phyloP scores from a whole-genome alignment of 2,329 filamentous ascomycete genomes.

The Aspergillus amoenus region DNA sequence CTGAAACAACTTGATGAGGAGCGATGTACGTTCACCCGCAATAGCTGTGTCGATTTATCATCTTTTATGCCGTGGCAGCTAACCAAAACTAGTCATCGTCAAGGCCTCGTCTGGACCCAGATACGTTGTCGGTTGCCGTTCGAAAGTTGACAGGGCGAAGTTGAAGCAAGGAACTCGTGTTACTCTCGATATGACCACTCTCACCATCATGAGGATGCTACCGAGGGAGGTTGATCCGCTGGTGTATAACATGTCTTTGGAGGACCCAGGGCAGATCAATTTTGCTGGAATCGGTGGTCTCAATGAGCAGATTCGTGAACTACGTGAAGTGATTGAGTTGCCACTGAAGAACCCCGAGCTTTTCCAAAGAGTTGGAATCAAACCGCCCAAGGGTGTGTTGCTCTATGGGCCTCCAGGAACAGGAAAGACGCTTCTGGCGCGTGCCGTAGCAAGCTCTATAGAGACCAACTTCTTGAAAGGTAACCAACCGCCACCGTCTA shows the following conservation, averaged over 20 bases:
- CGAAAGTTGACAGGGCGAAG: conserved; percentile 96
- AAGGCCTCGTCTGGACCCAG: conserved; percentile 96
- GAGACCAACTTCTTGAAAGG: conserved; percentile 99
- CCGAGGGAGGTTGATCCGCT: conserved; percentile 96
- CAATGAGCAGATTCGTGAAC: conserved; percentile 96
- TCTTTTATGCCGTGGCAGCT: conserved; percentile 8
- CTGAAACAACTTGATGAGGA: conserved; percentile 98
- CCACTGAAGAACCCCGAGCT: conserved; percentile 98
- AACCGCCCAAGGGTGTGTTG: conserved; percentile 95
- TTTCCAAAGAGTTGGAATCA: conserved; percentile 95
- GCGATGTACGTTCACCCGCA: conserved; percentile 68
- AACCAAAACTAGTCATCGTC: conserved; percentile 73
- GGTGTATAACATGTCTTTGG: conserved; percentile 99
- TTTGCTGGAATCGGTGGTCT: conserved; percentile 96
- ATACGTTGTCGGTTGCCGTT: conserved; percentile 97
- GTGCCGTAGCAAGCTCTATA: conserved; percentile 91
- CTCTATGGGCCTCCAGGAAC: conserved; percentile 96
- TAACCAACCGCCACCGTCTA: conserved; percentile 41
- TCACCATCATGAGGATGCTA: conserved; percentile 99
- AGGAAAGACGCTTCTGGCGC: conserved; percentile 90
- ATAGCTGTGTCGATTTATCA: background rate
- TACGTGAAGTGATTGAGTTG: conserved; percentile 95
- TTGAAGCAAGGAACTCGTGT: conserved; percentile 98
- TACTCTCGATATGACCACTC: conserved; percentile 97
- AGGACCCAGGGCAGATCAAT: conserved; percentile 95